phyloP scores from a whole-genome alignment of 306 rosid species.

The Trifolium subterraneum region DNA sequence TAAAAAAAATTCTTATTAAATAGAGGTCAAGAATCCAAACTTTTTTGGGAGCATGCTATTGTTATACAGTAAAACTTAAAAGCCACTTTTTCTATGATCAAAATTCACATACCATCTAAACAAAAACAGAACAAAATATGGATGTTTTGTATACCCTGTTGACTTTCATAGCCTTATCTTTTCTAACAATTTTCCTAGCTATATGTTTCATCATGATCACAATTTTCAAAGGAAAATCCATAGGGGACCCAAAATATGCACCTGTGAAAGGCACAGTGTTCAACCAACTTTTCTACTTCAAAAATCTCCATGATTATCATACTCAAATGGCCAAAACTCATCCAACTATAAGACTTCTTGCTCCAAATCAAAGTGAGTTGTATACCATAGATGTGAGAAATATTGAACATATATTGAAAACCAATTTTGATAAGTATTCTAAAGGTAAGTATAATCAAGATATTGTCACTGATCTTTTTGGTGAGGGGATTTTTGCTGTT shows the following conservation, averaged over 20 bases:
- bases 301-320: conserved; percentile 53
- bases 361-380: conserved; percentile 48
- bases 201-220: conserved; percentile 34
- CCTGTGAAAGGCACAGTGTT: conserved; percentile 45
- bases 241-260: not conserved
- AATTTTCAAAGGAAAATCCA: conserved; percentile 55
- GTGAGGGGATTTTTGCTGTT: conserved; percentile 69
- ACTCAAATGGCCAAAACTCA: conserved; percentile 48
- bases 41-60: too few species aligned
- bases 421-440: conserved; percentile 53
- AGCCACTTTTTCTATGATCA: not conserved
- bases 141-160: conserved; percentile 44
- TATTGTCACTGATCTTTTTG: conserved; percentile 52
- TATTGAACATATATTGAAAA: conserved; percentile 61
- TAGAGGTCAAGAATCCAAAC: too few species aligned
- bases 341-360: conserved; percentile 56
- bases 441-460: conserved; percentile 59
- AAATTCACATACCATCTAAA: not conserved
- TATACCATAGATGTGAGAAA: conserved; percentile 59
- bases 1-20: too few species aligned
- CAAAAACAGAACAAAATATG: conserved; percentile 39
- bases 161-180: conserved; percentile 40
- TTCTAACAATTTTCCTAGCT: conserved; percentile 37
- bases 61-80: not conserved
- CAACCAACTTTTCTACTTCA: conserved; percentile 53